Evolutionary conservation across 2,329 filamentous ascomycete species (phyloP).

Genomic region (Aspergillus fijiensis): DNA sequence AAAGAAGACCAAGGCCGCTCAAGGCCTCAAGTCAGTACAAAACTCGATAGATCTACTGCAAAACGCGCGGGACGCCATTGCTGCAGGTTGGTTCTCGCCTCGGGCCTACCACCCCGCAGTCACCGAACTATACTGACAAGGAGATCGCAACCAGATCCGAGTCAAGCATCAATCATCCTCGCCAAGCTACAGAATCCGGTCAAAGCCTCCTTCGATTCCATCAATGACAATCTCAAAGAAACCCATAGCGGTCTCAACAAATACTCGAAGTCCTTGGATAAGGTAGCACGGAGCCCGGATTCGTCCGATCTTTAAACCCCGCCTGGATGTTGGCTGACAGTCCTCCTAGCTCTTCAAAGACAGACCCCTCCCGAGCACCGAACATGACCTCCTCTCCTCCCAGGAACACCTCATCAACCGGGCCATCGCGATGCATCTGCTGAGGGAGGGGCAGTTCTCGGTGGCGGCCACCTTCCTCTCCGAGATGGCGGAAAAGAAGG

Average conservation of each 20-base stretch:
- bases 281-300: slow-evolving; percentile 49
- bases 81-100: slow-evolving; percentile 56
- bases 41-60: slow-evolving; percentile 75
- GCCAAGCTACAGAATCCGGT: slow-evolving; percentile 84
- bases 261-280: slow-evolving; percentile 82
- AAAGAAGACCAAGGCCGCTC: slow-evolving; percentile 66
- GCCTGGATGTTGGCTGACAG: background rate
- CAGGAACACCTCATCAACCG: slow-evolving; percentile 80
- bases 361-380: slow-evolving; percentile 68
- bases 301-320: background rate
- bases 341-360: slow-evolving; percentile 63
- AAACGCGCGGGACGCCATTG: slow-evolving; percentile 70
- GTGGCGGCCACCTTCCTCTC: slow-evolving; percentile 82
- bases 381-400: slow-evolving; percentile 75
- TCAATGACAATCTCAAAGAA: slow-evolving; percentile 78
- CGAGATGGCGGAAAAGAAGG: slow-evolving; percentile 60
- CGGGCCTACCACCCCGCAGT: background rate
- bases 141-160: slow-evolving; percentile 56
- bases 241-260: slow-evolving; percentile 78
- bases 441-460: slow-evolving; percentile 89
- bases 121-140: slow-evolving; percentile 7
- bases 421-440: slow-evolving; percentile 92
- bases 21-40: slow-evolving; percentile 77
- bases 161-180: slow-evolving; percentile 70
- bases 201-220: slow-evolving; percentile 74